A percentile compares a stretch with the other conserved stretches of the same genome.
Conservation (phyloP, 202 grass and related monocot species). For the Zoysia matrella region DNA sequence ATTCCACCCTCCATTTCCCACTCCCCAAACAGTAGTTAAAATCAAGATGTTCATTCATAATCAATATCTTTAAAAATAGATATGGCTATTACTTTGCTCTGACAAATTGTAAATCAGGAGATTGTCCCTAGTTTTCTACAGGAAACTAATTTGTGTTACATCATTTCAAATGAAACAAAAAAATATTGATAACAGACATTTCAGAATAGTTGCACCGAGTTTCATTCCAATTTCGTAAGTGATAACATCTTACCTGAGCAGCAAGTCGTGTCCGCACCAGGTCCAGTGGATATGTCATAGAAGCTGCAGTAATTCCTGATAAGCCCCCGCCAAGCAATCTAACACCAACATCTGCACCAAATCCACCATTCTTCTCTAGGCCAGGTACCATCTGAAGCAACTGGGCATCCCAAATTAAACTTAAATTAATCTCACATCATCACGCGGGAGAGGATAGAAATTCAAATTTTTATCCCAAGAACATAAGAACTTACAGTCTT, state of each 20-base stretch:
- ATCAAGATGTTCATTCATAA: too few species aligned
- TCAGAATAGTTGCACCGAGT: too few species aligned
- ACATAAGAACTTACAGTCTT: constrained; percentile 57
- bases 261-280: constrained; percentile 86
- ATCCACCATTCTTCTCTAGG: constrained; percentile 64
- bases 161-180: constrained; percentile 17
- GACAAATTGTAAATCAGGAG: constrained; percentile 6
- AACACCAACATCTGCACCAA: constrained; percentile 71
- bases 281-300: constrained; percentile 84
- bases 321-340: constrained; percentile 84
- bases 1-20: too few species aligned
- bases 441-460: constrained; percentile 17
- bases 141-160: background rate
- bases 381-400: constrained; percentile 79
- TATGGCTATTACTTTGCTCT: background rate
- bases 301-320: constrained; percentile 93
- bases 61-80: too few species aligned
- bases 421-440: constrained; percentile 9
- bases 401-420: constrained; percentile 50
- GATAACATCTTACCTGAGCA: constrained; percentile 70
- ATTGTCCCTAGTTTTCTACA: background rate
- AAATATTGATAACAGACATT: too few species aligned
- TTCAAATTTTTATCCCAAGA: constrained; percentile 13
- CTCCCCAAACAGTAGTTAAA: too few species aligned
- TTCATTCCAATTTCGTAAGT: too few species aligned